Evolutionary conservation across 331 rosid species (phyloP), one percentile per base, ranked within the genome.

Genomic region (Erythrophleum ivorense): DNA sequence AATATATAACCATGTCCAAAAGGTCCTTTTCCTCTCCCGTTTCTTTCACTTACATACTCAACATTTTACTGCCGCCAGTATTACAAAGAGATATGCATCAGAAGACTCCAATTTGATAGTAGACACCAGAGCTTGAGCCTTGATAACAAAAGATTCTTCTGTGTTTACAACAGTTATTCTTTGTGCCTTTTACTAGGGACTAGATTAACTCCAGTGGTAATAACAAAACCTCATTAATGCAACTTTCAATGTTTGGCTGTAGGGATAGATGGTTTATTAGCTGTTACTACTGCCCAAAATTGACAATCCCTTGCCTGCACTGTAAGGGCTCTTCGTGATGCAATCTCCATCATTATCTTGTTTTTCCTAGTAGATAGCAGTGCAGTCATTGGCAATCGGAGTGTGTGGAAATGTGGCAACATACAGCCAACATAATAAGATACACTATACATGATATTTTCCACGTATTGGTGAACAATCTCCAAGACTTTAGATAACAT

Each of bases 261-360:
- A 58, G 19, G 40, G 9, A 33, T 34, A 11, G 36, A 16, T 11
- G 7, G 52, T 40, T 40, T n/a, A 3, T 40, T 5, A 19, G 11
- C 50, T 67, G 73, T 41, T 66, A 13, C 69, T 14, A 3, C 45
- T 13, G 71, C 34, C 16, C 33, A 15, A 45, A 46, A 46, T 9
- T 15, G 41, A 15, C 15, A 70, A 70, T 46, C 18, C 57, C 38
- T 21, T 24, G 18, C 15, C 33, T 19, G 10, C 16, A n/a, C 33
- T 7, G 52, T 34, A 67, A 67, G 21, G 49, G 50, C 50, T 40
- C 50, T 66, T 40, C 40, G 73, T 41, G 36, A 68, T 4, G 73
- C 73, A 68, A 49, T 43, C 36, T 68, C 54, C 16, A 11, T n/a
- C 73, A 34, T 9, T 43, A 68, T 68, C 54, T 68, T 31, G 73